Base-by-base conservation (phyloP, 2,329 filamentous ascomycete genomes). In the Sporothrix curviconia region DNA sequence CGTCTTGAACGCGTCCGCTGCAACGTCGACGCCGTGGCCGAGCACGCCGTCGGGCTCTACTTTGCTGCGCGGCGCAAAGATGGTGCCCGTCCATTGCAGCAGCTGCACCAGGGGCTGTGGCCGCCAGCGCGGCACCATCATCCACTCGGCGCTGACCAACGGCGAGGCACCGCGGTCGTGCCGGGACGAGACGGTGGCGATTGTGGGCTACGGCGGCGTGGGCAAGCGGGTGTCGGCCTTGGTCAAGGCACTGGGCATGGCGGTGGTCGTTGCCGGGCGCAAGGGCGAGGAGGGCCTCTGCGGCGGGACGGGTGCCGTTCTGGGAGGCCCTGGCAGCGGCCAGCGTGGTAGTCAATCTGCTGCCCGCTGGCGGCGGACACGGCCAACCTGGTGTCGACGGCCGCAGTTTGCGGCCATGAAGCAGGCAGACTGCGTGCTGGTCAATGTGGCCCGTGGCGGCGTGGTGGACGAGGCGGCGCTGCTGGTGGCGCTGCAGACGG, bases 401-500 rank as follows among this genome's bases (percentile, higher is more conserved):
- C 56, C 34, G 47, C n/a, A 64, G 47, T 62, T 67, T 34, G 53
- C 49, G 1, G 14, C 57, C 30, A 59, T 63, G 28, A 61, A 60
- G 49, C 47, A 64, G 42, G 7, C 24, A 1, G 60, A 67, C 61
- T 61, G 63, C 54, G 55, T 69, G 49, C 22, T 68, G 25, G 61
- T 72, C 50, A 71, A 72, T 49, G 68, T 70, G 43, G 67, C 69
- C 2, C 59, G 70, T 7, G 70, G 70, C 6, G 63, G 64, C 9
- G 56, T 70, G 7, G 65, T 72, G 0, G 69, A 72, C 59, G 70
- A 72, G 58, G 64, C 64, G 9, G 70, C 69, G 3, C 56, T 72
- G 47, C 59, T 71, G 1, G 61, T 65, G 7, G 69, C 69, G 11
- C 59, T 72, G 53, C 61, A 66, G 25, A 50, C 42, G 7, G 66